phyloP scores from a whole-genome alignment of 1,284 basidiomycete genomes.

The Singerocomus rubriflavus region DNA sequence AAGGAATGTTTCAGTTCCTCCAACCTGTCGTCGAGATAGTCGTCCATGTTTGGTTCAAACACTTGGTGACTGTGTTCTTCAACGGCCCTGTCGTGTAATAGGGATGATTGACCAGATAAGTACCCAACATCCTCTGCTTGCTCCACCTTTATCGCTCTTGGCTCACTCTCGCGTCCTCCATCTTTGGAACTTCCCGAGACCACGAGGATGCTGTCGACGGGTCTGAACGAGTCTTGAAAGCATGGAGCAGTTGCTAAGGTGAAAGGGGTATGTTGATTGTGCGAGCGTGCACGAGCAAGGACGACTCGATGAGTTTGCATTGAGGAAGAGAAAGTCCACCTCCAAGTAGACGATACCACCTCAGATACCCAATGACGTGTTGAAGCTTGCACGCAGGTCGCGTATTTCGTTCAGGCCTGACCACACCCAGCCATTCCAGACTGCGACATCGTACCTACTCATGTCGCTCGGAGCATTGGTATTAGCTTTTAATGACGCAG shows the following conservation, averaged over 20 bases:
- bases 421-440: conserved; percentile 86
- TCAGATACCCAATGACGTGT: conserved; percentile 79
- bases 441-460: conserved; percentile 69
- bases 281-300: conserved; percentile 75
- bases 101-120: conserved; percentile 19
- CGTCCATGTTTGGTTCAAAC: conserved; percentile 95
- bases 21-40: conserved; percentile 92
- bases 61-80: conserved; percentile 66
- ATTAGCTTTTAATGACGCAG: conserved; percentile 10
- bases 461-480: conserved; percentile 57
- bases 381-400: conserved; percentile 92
- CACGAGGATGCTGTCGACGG: conserved; percentile 75
- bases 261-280: conserved; percentile 74
- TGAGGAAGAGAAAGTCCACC: too few relatives aligned
- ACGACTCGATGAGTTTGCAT: conserved; percentile 7
- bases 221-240: conserved; percentile 84
- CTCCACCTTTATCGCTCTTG: conserved; percentile 36
- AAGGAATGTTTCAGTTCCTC: conserved; percentile 78
- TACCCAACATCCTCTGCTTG: conserved; percentile 83
- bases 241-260: conserved; percentile 86
- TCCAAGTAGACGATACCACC: conserved; percentile 79
- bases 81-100: background rate
- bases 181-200: conserved; percentile 35
- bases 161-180: conserved; percentile 16
- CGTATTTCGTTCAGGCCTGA: conserved; percentile 89